Evolutionary conservation across 2,329 filamentous ascomycete genomes (phyloP), one percentile per base, ranked within the genome.

Genomic region (Cladophialophora immunda): DNA sequence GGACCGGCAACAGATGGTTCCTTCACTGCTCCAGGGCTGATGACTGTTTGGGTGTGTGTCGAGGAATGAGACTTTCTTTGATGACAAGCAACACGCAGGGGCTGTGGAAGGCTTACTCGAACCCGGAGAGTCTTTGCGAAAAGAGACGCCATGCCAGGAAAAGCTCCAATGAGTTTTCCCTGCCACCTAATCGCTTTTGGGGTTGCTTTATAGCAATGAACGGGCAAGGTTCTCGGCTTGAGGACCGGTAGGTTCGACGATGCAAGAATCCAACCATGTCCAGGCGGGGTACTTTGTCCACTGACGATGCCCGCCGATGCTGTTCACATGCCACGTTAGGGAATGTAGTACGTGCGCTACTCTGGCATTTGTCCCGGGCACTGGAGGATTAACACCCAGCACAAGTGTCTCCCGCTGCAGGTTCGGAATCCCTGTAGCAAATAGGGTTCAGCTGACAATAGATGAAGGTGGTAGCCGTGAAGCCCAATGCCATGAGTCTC

Each of bases 31-130:
- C 38, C n/a, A 17, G 6, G 27, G 13, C 32, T 41, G 29, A 58
- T 47, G 15, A 58, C n/a, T 3, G 34, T 47, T 15, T 25, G 56
- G 13, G 56, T 6, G 41, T 22, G n/a, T 1, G 56, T 29, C 11
- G 56, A 58, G 5, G 56, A 58, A 8, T 47, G 56, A n/a, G 30
- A 25, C 4, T 25, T 58, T 11, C 36, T n/a, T 45, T 58, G 56
- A 13, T 5, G 5, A n/a, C 45, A 13, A 2, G 9, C 45, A 30
- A 22, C 3, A 13, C 38, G 38, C 15, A 47, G 15, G 7, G 38
- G 15, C 6, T 19, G 56, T 58, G 17, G 22, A 47, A 47, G 29
- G 22, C 22, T 47, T 13, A 19, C 9, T 7, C 17, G 25, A 41
- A n/a, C 17, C 25, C 45, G 22, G 25, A 58, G 38, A 32, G 38